phyloP scores from a whole-genome alignment of 768 basidiomycete species.

The Trichaptum fuscoviolaceum region DNA sequence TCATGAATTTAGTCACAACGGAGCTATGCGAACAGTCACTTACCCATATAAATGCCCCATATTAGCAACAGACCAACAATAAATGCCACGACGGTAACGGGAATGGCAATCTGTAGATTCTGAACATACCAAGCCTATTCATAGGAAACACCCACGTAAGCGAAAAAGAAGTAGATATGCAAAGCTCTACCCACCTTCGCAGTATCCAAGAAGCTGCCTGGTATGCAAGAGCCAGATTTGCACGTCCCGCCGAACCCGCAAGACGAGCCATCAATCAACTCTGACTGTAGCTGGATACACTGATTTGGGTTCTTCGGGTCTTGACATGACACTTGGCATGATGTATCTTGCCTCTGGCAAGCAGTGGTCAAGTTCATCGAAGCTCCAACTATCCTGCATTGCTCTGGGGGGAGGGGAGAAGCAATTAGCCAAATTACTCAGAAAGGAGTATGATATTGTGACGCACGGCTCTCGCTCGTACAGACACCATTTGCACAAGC shows the following conservation, averaged over 20 bases:
- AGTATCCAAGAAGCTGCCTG: conserved; percentile 52
- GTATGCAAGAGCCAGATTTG: conserved; percentile 51
- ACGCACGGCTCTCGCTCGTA: conserved; percentile 65
- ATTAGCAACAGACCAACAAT: conserved; percentile 56
- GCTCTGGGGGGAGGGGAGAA: conserved; percentile 35
- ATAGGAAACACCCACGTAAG: background rate
- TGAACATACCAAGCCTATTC: conserved; percentile 64
- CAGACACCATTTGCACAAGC: conserved; percentile 76
- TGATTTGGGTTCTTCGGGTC: conserved; percentile 55
- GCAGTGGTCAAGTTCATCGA: conserved; percentile 64
- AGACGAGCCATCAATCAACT: conserved; percentile 75
- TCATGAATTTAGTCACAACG: background rate
- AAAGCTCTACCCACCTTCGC: conserved; percentile 43
- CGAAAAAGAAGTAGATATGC: background rate
- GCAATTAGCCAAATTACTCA: conserved; percentile 6
- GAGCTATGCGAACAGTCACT: conserved; percentile 17
- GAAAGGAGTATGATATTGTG: conserved; percentile 7
- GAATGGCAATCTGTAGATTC: conserved; percentile 76
- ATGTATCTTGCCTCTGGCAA: conserved; percentile 60
- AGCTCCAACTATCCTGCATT: conserved; percentile 71
- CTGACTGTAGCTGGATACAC: conserved; percentile 66
- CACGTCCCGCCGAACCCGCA: conserved; percentile 81
- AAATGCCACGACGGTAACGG: conserved; percentile 68
- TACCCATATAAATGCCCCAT: conserved; percentile 42
- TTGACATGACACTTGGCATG: conserved; percentile 77